phyloP scores from a whole-genome alignment of 805 yeast species.

The Barnettozyma siamensis region DNA sequence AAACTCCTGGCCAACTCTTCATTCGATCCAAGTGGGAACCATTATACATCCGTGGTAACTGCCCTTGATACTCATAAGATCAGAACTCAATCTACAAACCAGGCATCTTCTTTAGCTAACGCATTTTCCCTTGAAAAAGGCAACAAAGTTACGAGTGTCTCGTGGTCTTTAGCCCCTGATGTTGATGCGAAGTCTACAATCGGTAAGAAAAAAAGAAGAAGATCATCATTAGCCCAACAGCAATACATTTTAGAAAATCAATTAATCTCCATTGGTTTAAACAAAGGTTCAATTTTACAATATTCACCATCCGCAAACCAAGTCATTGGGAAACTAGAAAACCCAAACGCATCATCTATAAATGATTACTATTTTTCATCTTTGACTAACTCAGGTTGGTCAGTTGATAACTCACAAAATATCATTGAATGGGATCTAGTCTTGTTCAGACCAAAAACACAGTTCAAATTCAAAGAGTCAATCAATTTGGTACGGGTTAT shows the following conservation, averaged over 20 bases:
- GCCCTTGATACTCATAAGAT: constrained; percentile 70
- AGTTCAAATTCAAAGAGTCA: constrained; percentile 33
- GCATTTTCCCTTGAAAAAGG: constrained; percentile 51
- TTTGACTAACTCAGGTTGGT: constrained; percentile 44
- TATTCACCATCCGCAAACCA: constrained; percentile 65
- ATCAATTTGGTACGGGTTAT: constrained; percentile 30
- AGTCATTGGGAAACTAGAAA: constrained; percentile 45
- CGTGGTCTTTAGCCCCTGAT: constrained; percentile 41
- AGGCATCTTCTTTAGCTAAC: constrained; percentile 34
- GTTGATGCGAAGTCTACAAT: constrained; percentile 1
- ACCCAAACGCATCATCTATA: constrained; percentile 42
- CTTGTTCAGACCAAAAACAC: constrained; percentile 36
- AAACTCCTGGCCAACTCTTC: constrained; percentile 14
- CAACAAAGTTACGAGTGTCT: constrained; percentile 40
- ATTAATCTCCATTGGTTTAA: constrained; percentile 56
- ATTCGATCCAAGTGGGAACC: constrained; percentile 59
- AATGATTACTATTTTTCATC: constrained; percentile 42
- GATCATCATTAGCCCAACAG: constrained; percentile 9
- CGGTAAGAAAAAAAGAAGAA: constrained; percentile 20
- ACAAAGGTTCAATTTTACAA: constrained; percentile 56
- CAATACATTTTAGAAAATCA: constrained; percentile 33
- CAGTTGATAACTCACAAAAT: constrained; percentile 52
- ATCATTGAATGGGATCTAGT: constrained; percentile 58
- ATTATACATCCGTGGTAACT: constrained; percentile 57
- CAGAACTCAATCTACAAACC: constrained; percentile 51